A percentile compares a stretch with the other conserved stretches of the same genome.
These are phyloP conservation scores for Capsicum baccatum DNA, from an alignment of 257 asterid species.

Conservation along the genomic window DNA sequence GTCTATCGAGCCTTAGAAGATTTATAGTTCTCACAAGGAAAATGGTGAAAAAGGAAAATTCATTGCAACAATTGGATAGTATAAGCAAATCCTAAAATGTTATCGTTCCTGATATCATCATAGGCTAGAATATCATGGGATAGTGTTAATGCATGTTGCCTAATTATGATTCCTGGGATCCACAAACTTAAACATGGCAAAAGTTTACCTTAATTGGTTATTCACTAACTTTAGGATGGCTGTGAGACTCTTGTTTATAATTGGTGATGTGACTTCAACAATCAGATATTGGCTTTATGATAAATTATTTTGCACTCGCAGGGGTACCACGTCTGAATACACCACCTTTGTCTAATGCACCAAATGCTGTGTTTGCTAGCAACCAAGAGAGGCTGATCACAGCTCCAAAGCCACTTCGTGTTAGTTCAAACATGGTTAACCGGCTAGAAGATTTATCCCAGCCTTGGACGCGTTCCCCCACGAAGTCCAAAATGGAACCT, in stretches of 20 bases:
- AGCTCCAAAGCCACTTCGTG: constrained; percentile 94
- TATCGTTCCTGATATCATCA: not conserved
- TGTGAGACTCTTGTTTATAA: not conserved
- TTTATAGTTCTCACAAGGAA: not conserved
- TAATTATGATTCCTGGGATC: constrained; percentile 5
- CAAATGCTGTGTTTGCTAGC: constrained; percentile 39
- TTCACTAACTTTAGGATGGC: constrained; percentile 9
- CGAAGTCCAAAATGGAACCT: constrained; percentile 91
- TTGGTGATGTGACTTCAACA: constrained; percentile 27
- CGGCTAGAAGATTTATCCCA: constrained; percentile 87
- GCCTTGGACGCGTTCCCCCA: constrained; percentile 99
- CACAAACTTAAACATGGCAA: constrained; percentile 3
- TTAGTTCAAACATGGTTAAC: constrained; percentile 72
- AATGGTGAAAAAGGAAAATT: not conserved
- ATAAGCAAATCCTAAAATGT: not conserved
- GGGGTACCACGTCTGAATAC: constrained; percentile 99
- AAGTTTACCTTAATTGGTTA: not conserved
- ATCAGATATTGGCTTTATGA: not conserved
- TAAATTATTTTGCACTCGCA: constrained; percentile 41
- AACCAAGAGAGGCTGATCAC: constrained; percentile 59
- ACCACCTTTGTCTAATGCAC: constrained; percentile 71
- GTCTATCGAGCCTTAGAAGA: not conserved
- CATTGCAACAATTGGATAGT: constrained; percentile 12
- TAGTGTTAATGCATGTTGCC: not conserved
- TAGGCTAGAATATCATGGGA: constrained; percentile 1